Percentiles rank a stretch among this genome's conserved stretches.
phyloP scores from a whole-genome alignment of 23 red algal species.

The Rhodosorus marinus region DNA sequence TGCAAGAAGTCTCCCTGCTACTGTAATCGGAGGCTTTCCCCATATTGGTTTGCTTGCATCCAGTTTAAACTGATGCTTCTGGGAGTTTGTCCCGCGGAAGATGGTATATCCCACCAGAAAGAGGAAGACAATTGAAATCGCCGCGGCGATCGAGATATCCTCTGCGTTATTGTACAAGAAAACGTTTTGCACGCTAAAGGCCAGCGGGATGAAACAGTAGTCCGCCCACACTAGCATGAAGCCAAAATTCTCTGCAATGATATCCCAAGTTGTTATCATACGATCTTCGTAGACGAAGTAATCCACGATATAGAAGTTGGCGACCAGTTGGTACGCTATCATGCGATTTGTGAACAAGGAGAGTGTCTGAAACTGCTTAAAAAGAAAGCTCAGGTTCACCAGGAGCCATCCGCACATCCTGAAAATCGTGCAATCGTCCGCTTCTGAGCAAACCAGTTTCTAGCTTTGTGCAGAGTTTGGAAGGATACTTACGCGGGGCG shows the following conservation, averaged over 20 bases:
- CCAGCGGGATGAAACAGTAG: slow-evolving; percentile 85
- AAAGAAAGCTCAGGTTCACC: slow-evolving; percentile 67
- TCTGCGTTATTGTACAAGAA: slow-evolving; percentile 32
- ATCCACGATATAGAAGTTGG: slow-evolving; percentile 70
- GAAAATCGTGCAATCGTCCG: too few species aligned
- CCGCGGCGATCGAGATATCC: slow-evolving; percentile 6
- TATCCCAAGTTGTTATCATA: slow-evolving; percentile 92
- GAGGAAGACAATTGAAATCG: slow-evolving; percentile 1
- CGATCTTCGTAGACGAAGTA: slow-evolving; percentile 82
- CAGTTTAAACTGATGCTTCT: slow-evolving; percentile 88
- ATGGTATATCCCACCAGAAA: slow-evolving; percentile 33
- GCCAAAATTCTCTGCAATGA: slow-evolving; percentile 96
- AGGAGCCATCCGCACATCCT: slow-evolving; percentile 90
- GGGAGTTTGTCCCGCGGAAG: slow-evolving; percentile 91
- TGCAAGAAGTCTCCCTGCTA: slow-evolving; percentile 64
- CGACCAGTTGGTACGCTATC: slow-evolving; percentile 58
- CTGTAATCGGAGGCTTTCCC: slow-evolving; percentile 42
- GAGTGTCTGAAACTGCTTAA: slow-evolving; percentile 22
- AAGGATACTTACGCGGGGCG: too few species aligned
- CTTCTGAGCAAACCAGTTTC: too few species aligned
- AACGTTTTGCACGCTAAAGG: slow-evolving; percentile 25
- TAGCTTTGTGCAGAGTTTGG: too few species aligned
- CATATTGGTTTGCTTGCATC: slow-evolving; percentile 43
- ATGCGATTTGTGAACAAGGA: slow-evolving; percentile 45
- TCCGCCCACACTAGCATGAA: slow-evolving; percentile 98